These are phyloP conservation scores for Aurinia saxatilis DNA, from an alignment of 345 rosid genomes.

Conservation along the genomic window DNA sequence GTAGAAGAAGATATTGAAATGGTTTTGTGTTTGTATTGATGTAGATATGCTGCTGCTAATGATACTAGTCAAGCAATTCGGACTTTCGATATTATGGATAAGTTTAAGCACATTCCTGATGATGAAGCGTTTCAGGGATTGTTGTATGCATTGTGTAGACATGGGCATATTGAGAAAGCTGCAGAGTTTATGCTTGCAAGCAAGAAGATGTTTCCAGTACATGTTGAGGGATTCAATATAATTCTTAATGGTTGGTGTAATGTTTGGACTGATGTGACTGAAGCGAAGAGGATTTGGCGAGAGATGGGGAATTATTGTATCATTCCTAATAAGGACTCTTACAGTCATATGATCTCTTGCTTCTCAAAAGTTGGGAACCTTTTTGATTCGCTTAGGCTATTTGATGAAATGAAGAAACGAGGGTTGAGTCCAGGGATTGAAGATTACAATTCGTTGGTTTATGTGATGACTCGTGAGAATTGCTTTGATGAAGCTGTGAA, in stretches of 20 bases:
- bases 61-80: constrained; percentile 64
- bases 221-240: constrained; percentile 54
- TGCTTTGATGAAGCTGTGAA: constrained; percentile 65
- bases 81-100: constrained; percentile 66
- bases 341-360: constrained; percentile 67
- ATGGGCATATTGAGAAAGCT: constrained; percentile 90
- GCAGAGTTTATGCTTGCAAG: constrained; percentile 81
- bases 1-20: constrained; percentile 3
- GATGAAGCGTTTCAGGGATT: constrained; percentile 64
- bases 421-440: constrained; percentile 52
- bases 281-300: constrained; percentile 89
- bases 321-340: constrained; percentile 57
- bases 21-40: constrained; percentile 4
- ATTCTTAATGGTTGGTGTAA: constrained; percentile 82
- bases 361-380: constrained; percentile 80
- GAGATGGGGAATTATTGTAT: constrained; percentile 72
- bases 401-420: constrained; percentile 83
- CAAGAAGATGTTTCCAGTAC: constrained; percentile 70
- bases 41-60: constrained; percentile 78
- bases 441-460: constrained; percentile 69
- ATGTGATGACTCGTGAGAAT: constrained; percentile 60
- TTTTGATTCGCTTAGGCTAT: constrained; percentile 73
- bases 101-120: constrained; percentile 61
- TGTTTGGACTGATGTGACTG: constrained; percentile 48
- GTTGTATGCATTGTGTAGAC: constrained; percentile 49